Evolutionary conservation across 2,329 filamentous ascomycete genomes (phyloP).

Genomic region (Didymella lethalis): DNA sequence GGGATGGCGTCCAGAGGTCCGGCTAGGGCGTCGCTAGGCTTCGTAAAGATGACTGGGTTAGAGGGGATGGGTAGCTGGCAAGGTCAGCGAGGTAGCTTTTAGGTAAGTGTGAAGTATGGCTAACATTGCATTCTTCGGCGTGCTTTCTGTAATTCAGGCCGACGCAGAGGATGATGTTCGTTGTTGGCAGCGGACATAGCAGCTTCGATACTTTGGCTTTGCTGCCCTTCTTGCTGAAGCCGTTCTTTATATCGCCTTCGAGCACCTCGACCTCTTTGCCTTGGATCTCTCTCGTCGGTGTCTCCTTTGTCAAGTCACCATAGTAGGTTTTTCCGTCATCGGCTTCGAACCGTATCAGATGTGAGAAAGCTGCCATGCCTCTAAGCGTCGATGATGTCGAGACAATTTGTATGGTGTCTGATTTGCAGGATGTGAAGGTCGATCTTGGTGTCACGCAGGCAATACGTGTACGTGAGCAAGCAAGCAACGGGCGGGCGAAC

Average conservation of each 20-base stretch:
- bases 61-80: constrained; percentile 38
- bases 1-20: constrained; percentile 43
- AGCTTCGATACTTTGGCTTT: constrained; percentile 43
- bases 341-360: constrained; percentile 45
- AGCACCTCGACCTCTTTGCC: constrained; percentile 43
- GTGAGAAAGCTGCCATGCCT: constrained; percentile 40
- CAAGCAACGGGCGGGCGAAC: constrained; percentile 3
- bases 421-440: background rate
- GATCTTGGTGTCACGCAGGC: background rate
- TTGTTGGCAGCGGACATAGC: constrained; percentile 38
- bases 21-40: constrained; percentile 47
- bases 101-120: background rate
- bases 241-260: constrained; percentile 38
- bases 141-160: constrained; percentile 49
- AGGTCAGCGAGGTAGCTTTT: constrained; percentile 2
- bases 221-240: constrained; percentile 41
- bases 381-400: constrained; percentile 8
- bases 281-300: constrained; percentile 41
- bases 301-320: constrained; percentile 43
- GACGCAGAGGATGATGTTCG: constrained; percentile 46
- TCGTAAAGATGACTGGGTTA: constrained; percentile 48
- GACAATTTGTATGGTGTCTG: background rate
- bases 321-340: constrained; percentile 42
- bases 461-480: constrained; percentile 7
- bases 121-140: constrained; percentile 44